Evolutionary conservation across 257 asterid genomes (phyloP), one percentile per base, ranked within the genome.

Genomic region (Solanum chmielewskii): DNA sequence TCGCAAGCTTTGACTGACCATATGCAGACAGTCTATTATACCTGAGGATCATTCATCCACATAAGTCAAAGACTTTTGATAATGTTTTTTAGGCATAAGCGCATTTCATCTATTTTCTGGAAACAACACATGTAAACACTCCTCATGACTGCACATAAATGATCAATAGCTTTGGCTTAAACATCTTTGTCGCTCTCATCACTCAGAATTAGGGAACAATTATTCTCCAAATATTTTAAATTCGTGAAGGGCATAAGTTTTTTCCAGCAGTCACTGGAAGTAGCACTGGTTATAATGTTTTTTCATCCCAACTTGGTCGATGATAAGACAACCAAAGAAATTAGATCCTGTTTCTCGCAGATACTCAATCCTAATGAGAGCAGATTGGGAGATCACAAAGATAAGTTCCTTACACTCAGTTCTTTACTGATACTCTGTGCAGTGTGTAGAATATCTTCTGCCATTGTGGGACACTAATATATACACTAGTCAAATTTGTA

Each of bases 1-100:
- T 96, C 76, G 98, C 93, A 59, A 96, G 99, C 91, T 96, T 96
- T 87, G 99, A 95, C 91, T 96, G 99, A 81, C 97, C 95, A 87
- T 96, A 96, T 9, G 99, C 98, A 85, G 62, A 73, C 86, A 88
- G 87, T n/a, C 86, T 89, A 76, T 8, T 82, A 87, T 93, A 94
- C 87, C 99, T 96, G 95, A 87, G 86, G 73, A 68, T 52, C 86
- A 70, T 90, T 77, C 88, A 87, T 84, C 82, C 47, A 15, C 3
- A 31, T 49, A 81, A 18, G 85, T 49, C 85, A 49, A 81, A 81
- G 29, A 9, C 69, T 11, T 16, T 96, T 94, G 91, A n/a, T 94
- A 94, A 86, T 92, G 88, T 81, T 93, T 81, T 81, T 41, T 49
- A 29, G 11, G 39, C 44, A 49, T 81, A 29, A 81, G 69, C 69